These are phyloP conservation scores for Triticum aestivum DNA, from an alignment of 176 grass and related monocot genomes.

Conservation along the genomic window DNA sequence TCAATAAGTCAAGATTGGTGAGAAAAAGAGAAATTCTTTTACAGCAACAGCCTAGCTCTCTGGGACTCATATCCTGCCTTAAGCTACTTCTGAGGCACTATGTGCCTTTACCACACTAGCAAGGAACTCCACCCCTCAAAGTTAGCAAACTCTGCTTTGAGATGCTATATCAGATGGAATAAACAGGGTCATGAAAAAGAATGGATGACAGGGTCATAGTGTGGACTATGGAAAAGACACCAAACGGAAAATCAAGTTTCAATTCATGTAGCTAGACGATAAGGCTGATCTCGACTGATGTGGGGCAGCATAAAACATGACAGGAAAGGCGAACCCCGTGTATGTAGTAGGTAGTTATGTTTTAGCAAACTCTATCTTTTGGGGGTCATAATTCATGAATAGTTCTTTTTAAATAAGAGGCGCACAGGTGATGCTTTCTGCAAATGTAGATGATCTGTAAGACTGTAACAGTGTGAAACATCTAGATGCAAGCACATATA, in stretches of 20 bases:
- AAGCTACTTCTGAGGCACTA: not conserved
- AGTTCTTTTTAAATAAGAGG: not conserved
- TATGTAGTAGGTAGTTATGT: not conserved
- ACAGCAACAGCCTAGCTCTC: not conserved
- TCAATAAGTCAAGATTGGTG: not conserved
- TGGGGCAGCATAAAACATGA: not conserved
- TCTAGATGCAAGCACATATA: not conserved
- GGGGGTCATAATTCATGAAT: not conserved
- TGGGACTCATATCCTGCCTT: not conserved
- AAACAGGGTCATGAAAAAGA: not conserved
- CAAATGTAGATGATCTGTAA: not conserved
- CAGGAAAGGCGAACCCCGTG: not conserved
- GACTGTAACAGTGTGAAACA: not conserved
- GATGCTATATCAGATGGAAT: not conserved
- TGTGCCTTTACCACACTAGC: not conserved
- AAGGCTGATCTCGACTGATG: not conserved
- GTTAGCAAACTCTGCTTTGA: not conserved
- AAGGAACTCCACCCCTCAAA: not conserved
- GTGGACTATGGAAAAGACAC: not conserved
- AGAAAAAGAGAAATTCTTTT: not conserved
- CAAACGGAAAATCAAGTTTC: not conserved
- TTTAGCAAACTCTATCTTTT: not conserved
- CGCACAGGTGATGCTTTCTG: not conserved
- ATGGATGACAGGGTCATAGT: not conserved
- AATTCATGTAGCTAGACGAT: not conserved